phyloP scores from a whole-genome alignment of 495 filamentous ascomycete genomes.

The Penicillium silybi region DNA sequence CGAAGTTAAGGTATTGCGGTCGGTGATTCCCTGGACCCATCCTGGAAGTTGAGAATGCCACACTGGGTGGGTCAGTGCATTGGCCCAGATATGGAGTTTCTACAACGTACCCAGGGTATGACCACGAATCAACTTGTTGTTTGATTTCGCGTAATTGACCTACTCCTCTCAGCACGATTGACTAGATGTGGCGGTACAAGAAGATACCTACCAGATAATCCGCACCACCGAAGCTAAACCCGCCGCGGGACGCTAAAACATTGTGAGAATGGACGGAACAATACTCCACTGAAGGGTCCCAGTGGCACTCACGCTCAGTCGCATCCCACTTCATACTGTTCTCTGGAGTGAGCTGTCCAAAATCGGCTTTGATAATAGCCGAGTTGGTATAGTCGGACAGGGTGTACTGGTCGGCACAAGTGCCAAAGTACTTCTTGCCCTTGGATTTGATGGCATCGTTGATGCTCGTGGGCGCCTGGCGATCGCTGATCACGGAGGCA shows the following conservation, averaged over 20 bases:
- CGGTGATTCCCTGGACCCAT: constrained; percentile 44
- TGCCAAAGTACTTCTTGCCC: constrained; percentile 28
- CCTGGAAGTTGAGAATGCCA: constrained; percentile 53
- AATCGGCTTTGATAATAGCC: constrained; percentile 44
- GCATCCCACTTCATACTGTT: constrained; percentile 58
- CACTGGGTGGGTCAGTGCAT: constrained; percentile 26
- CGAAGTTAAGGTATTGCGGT: constrained; percentile 37
- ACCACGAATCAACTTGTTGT: constrained; percentile 47
- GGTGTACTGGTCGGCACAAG: constrained; percentile 22
- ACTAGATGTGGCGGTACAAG: too few species aligned
- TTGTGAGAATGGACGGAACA: too few species aligned
- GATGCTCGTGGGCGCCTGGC: constrained; percentile 21
- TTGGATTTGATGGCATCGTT: constrained; percentile 20
- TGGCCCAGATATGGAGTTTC: too few species aligned
- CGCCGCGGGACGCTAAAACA: constrained; percentile 31
- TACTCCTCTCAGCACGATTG: too few species aligned
- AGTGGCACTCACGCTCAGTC: constrained; percentile 27
- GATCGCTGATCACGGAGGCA: too few species aligned
- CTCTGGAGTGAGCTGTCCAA: constrained; percentile 50
- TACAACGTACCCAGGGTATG: constrained; percentile 40
- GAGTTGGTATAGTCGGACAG: constrained; percentile 20
- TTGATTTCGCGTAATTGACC: constrained; percentile 44
- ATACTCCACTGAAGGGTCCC: too few species aligned
- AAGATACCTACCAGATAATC: constrained; percentile 36
- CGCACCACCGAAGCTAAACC: constrained; percentile 39